Conservation (phyloP, 495 filamentous ascomycete species). For the Thermochaetoides thermophila region DNA sequence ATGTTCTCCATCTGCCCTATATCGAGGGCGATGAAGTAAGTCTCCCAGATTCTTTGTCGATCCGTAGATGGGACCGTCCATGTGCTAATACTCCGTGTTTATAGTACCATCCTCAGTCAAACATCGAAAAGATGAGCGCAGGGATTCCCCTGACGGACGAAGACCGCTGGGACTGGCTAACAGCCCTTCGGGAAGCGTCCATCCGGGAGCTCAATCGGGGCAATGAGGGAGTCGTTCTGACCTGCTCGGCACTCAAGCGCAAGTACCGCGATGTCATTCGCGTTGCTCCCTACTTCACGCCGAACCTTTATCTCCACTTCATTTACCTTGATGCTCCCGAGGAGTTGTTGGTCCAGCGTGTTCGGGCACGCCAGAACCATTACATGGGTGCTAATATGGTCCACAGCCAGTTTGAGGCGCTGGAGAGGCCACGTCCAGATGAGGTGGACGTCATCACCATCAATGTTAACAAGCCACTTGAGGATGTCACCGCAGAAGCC, state of each 20-base stretch:
- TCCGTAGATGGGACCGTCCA: too few relatives aligned
- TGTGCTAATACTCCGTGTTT: not conserved
- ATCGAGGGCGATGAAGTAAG: constrained; percentile 94
- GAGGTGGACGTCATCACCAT: constrained; percentile 79
- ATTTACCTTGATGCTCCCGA: constrained; percentile 75
- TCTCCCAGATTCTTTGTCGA: too few relatives aligned
- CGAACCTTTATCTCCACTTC: constrained; percentile 74
- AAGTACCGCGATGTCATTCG: constrained; percentile 97
- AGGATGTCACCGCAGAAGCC: constrained; percentile 52
- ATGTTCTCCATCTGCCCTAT: constrained; percentile 58
- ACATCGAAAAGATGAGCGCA: constrained; percentile 86
- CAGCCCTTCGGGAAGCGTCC: constrained; percentile 68
- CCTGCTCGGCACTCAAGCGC: constrained; percentile 90
- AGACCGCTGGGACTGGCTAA: constrained; percentile 98
- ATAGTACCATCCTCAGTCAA: constrained; percentile 72
- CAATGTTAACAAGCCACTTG: constrained; percentile 53
- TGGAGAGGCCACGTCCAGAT: constrained; percentile 63
- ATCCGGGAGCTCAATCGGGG: constrained; percentile 44
- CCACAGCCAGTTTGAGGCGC: constrained; percentile 70
- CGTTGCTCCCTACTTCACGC: constrained; percentile 64
- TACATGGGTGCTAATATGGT: constrained; percentile 99
- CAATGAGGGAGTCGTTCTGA: constrained; percentile 71
- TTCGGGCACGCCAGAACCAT: constrained; percentile 59
- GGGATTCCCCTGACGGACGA: constrained; percentile 82
- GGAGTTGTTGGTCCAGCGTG: constrained; percentile 57